These are phyloP conservation scores for Lophium mytilinum DNA, from an alignment of 495 filamentous ascomycete species.

Conservation along the genomic window DNA sequence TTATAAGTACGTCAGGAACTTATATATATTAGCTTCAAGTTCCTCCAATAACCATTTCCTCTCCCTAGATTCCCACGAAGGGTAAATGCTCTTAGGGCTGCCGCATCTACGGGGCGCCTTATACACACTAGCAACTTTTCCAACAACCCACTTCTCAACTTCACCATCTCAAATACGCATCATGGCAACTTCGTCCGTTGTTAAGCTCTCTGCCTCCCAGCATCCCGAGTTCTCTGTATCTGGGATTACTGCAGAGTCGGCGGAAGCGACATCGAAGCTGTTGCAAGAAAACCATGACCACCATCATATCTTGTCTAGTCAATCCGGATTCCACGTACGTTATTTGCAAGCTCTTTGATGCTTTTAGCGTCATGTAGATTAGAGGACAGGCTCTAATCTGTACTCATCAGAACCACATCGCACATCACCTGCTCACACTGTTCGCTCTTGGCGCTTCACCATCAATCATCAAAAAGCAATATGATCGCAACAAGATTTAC, in stretches of 20 bases:
- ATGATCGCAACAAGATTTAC: conserved; percentile 51
- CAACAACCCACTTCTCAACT: not conserved
- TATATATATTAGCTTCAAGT: no score
- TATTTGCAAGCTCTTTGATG: not conserved
- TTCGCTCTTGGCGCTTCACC: conserved; percentile 64
- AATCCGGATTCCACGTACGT: conserved; percentile 48
- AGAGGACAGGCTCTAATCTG: not conserved
- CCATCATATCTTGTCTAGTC: conserved; percentile 74
- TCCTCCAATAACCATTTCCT: no score
- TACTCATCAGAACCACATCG: conserved; percentile 48
- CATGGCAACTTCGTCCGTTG: conserved; percentile 59
- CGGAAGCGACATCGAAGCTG: conserved; percentile 52
- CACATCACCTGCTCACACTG: conserved; percentile 65
- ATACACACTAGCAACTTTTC: not conserved
- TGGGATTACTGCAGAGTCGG: conserved; percentile 47
- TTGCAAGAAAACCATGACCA: conserved; percentile 67
- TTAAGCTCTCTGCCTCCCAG: conserved; percentile 50
- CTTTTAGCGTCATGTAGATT: not conserved
- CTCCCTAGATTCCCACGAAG: no score
- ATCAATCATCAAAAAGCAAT: conserved; percentile 47
- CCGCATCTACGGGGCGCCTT: not conserved
- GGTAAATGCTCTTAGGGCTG: not conserved
- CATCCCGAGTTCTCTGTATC: conserved; percentile 48
- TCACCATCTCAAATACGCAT: conserved; percentile 14
- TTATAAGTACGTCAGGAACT: not conserved